Percentiles rank a stretch among this genome's conserved stretches.
phyloP scores from a whole-genome alignment of 2,329 filamentous ascomycete genomes.

The Diaporthe velutina region DNA sequence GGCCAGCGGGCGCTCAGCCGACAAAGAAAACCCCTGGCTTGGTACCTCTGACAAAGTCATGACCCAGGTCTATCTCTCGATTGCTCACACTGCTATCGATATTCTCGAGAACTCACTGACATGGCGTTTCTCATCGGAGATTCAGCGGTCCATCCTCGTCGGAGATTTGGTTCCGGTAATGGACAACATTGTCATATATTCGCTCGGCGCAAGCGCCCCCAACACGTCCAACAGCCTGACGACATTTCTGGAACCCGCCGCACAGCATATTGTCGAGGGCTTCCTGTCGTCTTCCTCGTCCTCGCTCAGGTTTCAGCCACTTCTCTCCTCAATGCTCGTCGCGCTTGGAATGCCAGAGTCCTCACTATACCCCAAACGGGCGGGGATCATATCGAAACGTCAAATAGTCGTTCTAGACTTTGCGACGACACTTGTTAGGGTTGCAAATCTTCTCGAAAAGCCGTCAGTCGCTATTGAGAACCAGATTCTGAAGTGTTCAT shows the following conservation, averaged over 20 bases:
- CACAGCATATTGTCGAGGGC: constrained; percentile 80
- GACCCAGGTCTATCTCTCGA: constrained; percentile 76
- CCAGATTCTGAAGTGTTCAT: constrained; percentile 84
- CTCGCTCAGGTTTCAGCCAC: constrained; percentile 81
- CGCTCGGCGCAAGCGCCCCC: constrained; percentile 76
- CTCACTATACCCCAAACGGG: constrained; percentile 71
- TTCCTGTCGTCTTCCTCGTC: constrained; percentile 80
- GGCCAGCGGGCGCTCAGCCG: constrained; percentile 58
- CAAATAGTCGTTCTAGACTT: constrained; percentile 75
- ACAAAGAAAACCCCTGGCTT: constrained; percentile 69
- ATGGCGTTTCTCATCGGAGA: constrained; percentile 82
- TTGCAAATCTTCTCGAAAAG: constrained; percentile 73
- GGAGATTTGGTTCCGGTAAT: constrained; percentile 77
- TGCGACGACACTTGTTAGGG: constrained; percentile 77
- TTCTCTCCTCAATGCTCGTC: constrained; percentile 77
- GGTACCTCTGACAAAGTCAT: constrained; percentile 85
- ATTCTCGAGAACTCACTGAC: constrained; percentile 87
- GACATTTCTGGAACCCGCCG: constrained; percentile 77
- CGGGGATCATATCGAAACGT: constrained; percentile 70
- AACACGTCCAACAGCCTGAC: constrained; percentile 54
- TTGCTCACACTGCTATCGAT: constrained; percentile 82
- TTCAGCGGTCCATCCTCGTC: constrained; percentile 78
- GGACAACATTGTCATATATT: constrained; percentile 77
- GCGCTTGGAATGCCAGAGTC: constrained; percentile 70
- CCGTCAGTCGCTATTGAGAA: constrained; percentile 77